Evolutionary conservation across 2,329 filamentous ascomycete species (phyloP).

Genomic region (Diaporthe australafricana): DNA sequence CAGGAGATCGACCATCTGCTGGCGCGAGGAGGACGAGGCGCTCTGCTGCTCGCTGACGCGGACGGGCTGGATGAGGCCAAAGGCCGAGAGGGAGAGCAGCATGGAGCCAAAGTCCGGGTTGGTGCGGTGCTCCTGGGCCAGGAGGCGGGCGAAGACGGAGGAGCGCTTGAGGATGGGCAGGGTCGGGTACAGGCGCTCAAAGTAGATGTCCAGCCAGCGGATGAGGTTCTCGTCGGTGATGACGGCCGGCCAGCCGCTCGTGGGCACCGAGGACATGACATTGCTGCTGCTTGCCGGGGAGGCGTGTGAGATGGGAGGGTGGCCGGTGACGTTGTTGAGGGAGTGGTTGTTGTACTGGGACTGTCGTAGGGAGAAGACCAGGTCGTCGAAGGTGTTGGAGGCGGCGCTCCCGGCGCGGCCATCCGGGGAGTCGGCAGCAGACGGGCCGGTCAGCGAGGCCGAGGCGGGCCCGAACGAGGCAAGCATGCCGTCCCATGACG

Average conservation of each 20-base stretch:
- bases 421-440: slow-evolving; percentile 2
- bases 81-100: slow-evolving; percentile 32
- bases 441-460: slow-evolving; percentile 19
- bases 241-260: slow-evolving; percentile 25
- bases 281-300: slow-evolving; percentile 31
- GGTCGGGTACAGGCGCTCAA: slow-evolving; percentile 32
- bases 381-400: slow-evolving; percentile 25
- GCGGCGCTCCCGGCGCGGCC: slow-evolving; percentile 19
- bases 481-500: slow-evolving; percentile 33
- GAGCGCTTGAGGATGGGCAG: slow-evolving; percentile 33
- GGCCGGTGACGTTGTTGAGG: slow-evolving; percentile 18
- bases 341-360: slow-evolving; percentile 16
- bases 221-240: slow-evolving; percentile 34
- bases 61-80: slow-evolving; percentile 33
- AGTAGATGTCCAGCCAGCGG: slow-evolving; percentile 34
- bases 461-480: slow-evolving; percentile 20
- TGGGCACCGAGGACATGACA: slow-evolving; percentile 9
- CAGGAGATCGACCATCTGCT: slow-evolving; percentile 30
- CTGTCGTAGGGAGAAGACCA: slow-evolving; percentile 27
- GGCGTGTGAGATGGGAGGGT: slow-evolving; percentile 19
- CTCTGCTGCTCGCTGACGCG: slow-evolving; percentile 28
- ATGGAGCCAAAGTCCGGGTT: slow-evolving; percentile 34
- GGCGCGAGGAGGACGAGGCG: slow-evolving; percentile 22
- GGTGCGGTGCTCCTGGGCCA: slow-evolving; percentile 29
- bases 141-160: slow-evolving; percentile 30